Evolutionary conservation across 2,329 filamentous ascomycete genomes (phyloP).

Genomic region (Botrytis medusae): DNA sequence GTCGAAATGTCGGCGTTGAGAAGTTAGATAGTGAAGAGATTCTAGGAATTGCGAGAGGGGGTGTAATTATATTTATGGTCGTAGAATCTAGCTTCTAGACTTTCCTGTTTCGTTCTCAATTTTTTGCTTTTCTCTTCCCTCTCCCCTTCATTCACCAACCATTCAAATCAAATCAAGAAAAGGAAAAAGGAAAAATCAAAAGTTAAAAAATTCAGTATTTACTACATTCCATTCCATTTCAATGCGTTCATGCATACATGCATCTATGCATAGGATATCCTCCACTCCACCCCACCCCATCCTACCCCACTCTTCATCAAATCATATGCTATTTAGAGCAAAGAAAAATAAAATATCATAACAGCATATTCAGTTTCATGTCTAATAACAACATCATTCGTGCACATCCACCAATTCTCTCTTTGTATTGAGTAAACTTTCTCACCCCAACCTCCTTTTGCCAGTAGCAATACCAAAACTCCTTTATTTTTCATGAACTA

Average conservation of each 20-base stretch:
- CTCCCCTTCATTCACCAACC: neutral
- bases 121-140: too few species aligned
- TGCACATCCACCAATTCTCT: neutral
- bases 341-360: neutral
- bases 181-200: neutral
- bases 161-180: neutral
- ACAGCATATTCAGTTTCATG: conserved; percentile 11
- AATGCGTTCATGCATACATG: neutral
- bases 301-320: neutral
- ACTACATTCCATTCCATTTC: neutral
- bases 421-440: neutral
- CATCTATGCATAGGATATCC: conserved; percentile 4
- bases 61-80: too few species aligned
- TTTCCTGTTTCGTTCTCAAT: too few species aligned
- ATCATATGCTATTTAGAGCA: conserved; percentile 6
- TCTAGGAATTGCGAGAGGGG: too few species aligned
- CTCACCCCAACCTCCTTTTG: neutral
- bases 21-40: too few species aligned
- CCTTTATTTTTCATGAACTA: conserved; percentile 1
- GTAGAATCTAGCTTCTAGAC: too few species aligned
- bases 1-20: too few species aligned
- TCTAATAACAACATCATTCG: conserved; percentile 5
- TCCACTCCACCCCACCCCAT: neutral
- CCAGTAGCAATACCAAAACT: neutral
- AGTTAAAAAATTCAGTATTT: neutral